Conservation (phyloP, 176 grass and related monocot species). For the Calamus simplicifolius region DNA sequence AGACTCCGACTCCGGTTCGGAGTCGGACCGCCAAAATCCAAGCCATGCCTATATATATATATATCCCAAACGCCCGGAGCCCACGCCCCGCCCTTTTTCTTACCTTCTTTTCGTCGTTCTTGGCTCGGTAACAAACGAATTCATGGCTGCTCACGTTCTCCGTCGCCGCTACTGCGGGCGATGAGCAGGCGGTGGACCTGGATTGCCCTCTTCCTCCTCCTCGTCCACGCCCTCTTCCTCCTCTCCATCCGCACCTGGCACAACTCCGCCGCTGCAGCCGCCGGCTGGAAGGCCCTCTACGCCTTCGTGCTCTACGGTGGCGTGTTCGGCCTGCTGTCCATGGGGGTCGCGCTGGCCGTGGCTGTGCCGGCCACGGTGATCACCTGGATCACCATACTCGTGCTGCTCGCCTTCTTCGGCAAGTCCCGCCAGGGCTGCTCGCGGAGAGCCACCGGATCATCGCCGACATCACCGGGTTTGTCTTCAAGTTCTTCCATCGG, state of each 20-base stretch:
- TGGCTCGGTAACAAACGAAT: too few relatives aligned
- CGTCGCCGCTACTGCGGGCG: constrained; percentile 28
- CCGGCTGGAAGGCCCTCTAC: constrained; percentile 35
- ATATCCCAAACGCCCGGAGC: too few relatives aligned
- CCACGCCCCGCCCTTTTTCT: too few relatives aligned
- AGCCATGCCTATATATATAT: too few relatives aligned
- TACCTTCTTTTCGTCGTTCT: too few relatives aligned
- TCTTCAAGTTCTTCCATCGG: constrained; percentile 43
- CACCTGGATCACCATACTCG: constrained; percentile 81
- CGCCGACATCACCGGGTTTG: constrained; percentile 49
- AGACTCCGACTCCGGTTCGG: too few relatives aligned
- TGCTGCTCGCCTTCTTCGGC: constrained; percentile 68
- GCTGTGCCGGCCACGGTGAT: constrained; percentile 70
- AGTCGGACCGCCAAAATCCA: too few relatives aligned
- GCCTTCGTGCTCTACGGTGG: constrained; percentile 75
- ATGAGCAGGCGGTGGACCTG: constrained; percentile 68
- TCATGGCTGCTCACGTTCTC: too few relatives aligned
- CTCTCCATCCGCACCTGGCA: constrained; percentile 71
- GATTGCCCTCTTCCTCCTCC: constrained; percentile 63
- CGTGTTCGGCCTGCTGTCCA: constrained; percentile 73
- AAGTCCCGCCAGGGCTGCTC: constrained; percentile 35
- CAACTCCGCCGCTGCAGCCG: background rate
- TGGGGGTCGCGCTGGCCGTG: constrained; percentile 62
- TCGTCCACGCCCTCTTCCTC: constrained; percentile 49
- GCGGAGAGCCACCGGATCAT: constrained; percentile 46